These are phyloP conservation scores for Hypomyces perniciosus DNA, from an alignment of 2,329 filamentous ascomycete genomes.

Conservation along the genomic window DNA sequence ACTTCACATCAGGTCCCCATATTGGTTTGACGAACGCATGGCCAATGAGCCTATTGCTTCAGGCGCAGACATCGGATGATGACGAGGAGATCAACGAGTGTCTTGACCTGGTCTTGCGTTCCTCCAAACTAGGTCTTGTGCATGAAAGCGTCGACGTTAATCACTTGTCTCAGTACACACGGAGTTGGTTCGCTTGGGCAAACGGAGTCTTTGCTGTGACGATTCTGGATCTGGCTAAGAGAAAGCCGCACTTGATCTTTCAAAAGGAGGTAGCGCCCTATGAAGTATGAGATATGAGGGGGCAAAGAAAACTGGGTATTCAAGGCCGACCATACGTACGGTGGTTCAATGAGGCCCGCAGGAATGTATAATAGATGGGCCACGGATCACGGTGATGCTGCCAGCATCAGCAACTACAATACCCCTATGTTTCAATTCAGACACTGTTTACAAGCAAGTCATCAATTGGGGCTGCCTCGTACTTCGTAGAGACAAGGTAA, in stretches of 20 bases:
- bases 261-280: slow-evolving; percentile 57
- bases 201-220: slow-evolving; percentile 95
- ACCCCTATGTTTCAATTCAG: too few relatives aligned
- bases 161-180: slow-evolving; percentile 58
- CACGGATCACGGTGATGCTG: too few relatives aligned
- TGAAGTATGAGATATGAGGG: slow-evolving; percentile 32
- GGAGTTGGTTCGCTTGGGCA: slow-evolving; percentile 96
- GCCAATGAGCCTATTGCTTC: slow-evolving; percentile 92
- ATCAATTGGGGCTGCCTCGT: too few relatives aligned
- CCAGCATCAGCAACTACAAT: too few relatives aligned
- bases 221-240: slow-evolving; percentile 78
- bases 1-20: slow-evolving; percentile 44
- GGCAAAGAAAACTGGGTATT: not conserved
- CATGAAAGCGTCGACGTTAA: slow-evolving; percentile 92
- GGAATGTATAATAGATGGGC: too few relatives aligned
- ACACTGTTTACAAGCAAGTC: too few relatives aligned
- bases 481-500: too few relatives aligned
- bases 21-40: slow-evolving; percentile 87
- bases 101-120: slow-evolving; percentile 67
- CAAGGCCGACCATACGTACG: too few relatives aligned
- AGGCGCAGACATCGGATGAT: slow-evolving; percentile 80
- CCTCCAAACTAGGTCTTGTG: slow-evolving; percentile 70
- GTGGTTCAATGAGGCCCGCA: too few relatives aligned
- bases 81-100: slow-evolving; percentile 75
- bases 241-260: slow-evolving; percentile 86